Percentiles rank a stretch among this genome's conserved stretches.
phyloP scores from a whole-genome alignment of 108 stramenopile species.

The Pseudonitzschia multiseries region DNA sequence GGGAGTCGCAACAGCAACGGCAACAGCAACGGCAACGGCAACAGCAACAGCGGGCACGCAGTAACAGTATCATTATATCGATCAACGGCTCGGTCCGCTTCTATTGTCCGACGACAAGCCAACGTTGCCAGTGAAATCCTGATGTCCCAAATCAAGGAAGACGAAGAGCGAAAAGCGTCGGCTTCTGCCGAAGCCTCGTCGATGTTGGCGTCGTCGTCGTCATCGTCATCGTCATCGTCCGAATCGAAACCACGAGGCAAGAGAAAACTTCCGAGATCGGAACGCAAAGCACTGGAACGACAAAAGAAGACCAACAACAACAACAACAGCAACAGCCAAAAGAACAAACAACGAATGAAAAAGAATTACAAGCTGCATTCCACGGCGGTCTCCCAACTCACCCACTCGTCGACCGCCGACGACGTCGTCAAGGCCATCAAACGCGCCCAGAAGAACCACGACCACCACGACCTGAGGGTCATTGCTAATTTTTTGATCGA shows the following conservation, averaged over 20 bases:
- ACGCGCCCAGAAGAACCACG: conserved; percentile 77
- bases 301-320: conserved; percentile 29
- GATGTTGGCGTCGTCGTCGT: background rate
- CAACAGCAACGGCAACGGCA: background rate
- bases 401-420: conserved; percentile 51
- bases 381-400: conserved; percentile 43
- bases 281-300: conserved; percentile 65
- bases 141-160: conserved; percentile 14
- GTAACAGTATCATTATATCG: no score
- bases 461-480: conserved; percentile 59
- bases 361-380: conserved; percentile 51
- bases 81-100: background rate
- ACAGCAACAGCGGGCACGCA: background rate
- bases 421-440: conserved; percentile 74
- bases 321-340: background rate
- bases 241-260: background rate
- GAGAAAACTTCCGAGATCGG: conserved; percentile 41
- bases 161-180: background rate
- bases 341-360: conserved; percentile 13
- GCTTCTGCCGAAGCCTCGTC: background rate
- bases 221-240: background rate
- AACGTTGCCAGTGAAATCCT: conserved; percentile 2
- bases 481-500: conserved; percentile 77
- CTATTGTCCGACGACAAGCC: background rate
- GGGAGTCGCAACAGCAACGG: background rate